These are phyloP conservation scores for Basipetospora sp. DNA, from an alignment of 2,329 filamentous ascomycete genomes.

Conservation along the genomic window DNA sequence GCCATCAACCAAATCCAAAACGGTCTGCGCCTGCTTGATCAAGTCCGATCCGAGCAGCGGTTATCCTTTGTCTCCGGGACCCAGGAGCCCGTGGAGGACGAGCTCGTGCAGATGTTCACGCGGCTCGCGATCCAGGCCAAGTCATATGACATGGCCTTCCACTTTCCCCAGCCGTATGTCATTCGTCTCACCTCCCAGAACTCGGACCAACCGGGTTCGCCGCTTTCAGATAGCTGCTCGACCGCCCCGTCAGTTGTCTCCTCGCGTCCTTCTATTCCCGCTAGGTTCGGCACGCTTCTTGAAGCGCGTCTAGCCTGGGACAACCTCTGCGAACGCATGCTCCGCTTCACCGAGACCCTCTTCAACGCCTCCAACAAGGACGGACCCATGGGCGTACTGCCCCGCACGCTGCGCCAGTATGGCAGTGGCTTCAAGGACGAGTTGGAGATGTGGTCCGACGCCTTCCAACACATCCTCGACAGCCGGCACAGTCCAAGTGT, in stretches of 20 bases:
- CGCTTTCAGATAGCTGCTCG: slow-evolving; percentile 28
- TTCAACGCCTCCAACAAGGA: slow-evolving; percentile 30
- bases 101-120: slow-evolving; percentile 48
- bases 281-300: slow-evolving; percentile 9
- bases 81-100: slow-evolving; percentile 36
- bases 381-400: slow-evolving; percentile 38
- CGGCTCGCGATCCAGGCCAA: slow-evolving; percentile 51
- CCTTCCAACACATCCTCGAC: slow-evolving; percentile 40
- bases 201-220: slow-evolving; percentile 15
- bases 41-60: slow-evolving; percentile 30
- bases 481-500: slow-evolving; percentile 33
- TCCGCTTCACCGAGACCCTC: slow-evolving; percentile 44
- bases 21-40: slow-evolving; percentile 40
- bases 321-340: slow-evolving; percentile 37
- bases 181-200: slow-evolving; percentile 30
- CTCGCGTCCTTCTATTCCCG: neutral
- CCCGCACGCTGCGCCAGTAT: slow-evolving; percentile 31
- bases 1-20: slow-evolving; percentile 48
- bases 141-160: slow-evolving; percentile 54
- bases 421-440: slow-evolving; percentile 33
- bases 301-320: slow-evolving; percentile 45
- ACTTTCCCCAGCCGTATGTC: slow-evolving; percentile 48
- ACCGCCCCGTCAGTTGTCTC: slow-evolving; percentile 16
- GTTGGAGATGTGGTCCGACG: slow-evolving; percentile 38
- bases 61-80: slow-evolving; percentile 8